phyloP scores from a whole-genome alignment of 106 monocot genomes.

The Narthecium ossifragum region DNA sequence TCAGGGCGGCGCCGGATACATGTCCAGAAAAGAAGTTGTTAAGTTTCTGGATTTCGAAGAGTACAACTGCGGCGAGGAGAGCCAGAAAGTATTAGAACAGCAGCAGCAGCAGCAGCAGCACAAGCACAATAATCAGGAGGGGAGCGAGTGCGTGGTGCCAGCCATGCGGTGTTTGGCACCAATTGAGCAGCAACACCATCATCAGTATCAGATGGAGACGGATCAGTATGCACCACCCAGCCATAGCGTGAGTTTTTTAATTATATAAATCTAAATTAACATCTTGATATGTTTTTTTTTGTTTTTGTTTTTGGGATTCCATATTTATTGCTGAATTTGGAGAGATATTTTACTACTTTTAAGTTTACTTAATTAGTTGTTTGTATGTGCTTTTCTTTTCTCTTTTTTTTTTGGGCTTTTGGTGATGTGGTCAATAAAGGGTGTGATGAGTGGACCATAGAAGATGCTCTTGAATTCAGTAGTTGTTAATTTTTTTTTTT shows the following conservation, averaged over 20 bases:
- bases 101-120: conserved; percentile 8
- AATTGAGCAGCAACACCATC: conserved; percentile 1
- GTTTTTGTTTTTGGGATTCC: neutral
- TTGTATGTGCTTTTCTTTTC: too few relatives aligned
- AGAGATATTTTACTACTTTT: too few relatives aligned
- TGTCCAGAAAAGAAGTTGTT: conserved; percentile 11
- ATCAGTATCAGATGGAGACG: conserved; percentile 10
- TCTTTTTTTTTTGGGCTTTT: too few relatives aligned
- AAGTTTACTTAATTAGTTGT: too few relatives aligned
- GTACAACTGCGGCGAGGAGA: conserved; percentile 7
- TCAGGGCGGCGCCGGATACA: neutral
- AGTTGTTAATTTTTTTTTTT: too few relatives aligned
- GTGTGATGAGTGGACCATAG: too few relatives aligned
- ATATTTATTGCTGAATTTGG: too few relatives aligned
- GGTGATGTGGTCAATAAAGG: too few relatives aligned
- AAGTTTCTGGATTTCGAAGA: conserved; percentile 9
- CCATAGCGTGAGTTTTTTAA: conserved; percentile 17
- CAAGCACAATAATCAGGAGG: neutral
- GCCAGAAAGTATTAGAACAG: neutral
- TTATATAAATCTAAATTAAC: neutral
- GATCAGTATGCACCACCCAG: conserved; percentile 10
- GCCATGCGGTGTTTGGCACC: too few relatives aligned
- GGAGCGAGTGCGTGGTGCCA: conserved; percentile 6
- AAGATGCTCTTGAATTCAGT: too few relatives aligned
- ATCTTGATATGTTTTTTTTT: neutral